These are phyloP conservation scores for Asterochloris sp. DNA, from an alignment of 139 green algal species.

Conservation along the genomic window DNA sequence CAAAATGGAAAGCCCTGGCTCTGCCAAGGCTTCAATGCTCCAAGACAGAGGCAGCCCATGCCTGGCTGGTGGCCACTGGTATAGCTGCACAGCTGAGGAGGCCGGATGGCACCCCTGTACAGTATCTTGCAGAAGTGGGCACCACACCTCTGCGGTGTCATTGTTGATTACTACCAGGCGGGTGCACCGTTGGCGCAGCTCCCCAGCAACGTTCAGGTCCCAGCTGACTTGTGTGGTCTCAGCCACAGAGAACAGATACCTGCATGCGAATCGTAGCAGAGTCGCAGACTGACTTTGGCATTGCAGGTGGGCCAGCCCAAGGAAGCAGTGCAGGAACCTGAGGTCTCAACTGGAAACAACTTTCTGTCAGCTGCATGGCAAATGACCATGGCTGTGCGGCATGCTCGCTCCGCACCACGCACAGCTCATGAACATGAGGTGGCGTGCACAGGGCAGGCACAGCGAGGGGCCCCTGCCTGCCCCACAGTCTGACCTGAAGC, in stretches of 20 bases:
- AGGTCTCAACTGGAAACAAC: neutral
- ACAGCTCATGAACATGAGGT: no score
- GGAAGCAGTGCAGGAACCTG: neutral
- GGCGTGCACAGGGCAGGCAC: neutral
- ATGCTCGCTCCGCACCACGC: no score
- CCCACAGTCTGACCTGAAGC: conserved; percentile 3
- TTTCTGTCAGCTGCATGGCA: neutral
- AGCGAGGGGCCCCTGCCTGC: neutral
- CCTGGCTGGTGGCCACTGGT: neutral
- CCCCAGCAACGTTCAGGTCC: neutral
- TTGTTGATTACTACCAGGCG: conserved; percentile 9
- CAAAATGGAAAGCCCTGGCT: neutral
- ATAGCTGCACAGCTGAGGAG: neutral
- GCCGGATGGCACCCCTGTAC: neutral
- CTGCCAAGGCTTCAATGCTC: neutral
- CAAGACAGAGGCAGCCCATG: neutral
- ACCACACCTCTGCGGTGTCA: neutral
- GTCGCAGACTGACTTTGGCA: neutral
- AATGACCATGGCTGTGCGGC: neutral
- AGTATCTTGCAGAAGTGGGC: neutral
- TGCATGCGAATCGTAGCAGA: neutral
- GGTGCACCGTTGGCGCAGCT: neutral
- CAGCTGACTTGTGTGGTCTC: neutral
- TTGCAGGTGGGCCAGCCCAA: neutral
- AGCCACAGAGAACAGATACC: neutral